Evolutionary conservation across 192 early-diverging fungal species (phyloP).

Genomic region (Rhizoclosmatium sp.): DNA sequence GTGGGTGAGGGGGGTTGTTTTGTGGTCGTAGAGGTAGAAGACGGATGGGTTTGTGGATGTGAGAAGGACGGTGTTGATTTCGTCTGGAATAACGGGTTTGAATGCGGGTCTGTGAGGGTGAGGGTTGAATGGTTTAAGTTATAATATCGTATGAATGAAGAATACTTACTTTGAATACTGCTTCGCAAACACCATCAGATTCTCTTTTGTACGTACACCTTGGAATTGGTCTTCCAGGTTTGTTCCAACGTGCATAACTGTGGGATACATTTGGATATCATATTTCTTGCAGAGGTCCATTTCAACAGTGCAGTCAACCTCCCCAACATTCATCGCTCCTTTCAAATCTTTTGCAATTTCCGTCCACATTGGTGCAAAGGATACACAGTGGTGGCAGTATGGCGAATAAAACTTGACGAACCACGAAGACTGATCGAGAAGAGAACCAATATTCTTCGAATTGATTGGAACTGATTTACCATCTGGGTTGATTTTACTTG

Average conservation of each 20-base stretch:
- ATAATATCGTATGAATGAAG: background rate
- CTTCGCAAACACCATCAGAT: conserved; percentile 60
- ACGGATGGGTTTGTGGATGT: conserved; percentile 35
- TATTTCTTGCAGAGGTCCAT: conserved; percentile 67
- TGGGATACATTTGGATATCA: conserved; percentile 85
- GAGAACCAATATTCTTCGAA: conserved; percentile 12
- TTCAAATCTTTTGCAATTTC: conserved; percentile 68
- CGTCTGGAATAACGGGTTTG: conserved; percentile 34
- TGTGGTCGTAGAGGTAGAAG: conserved; percentile 49
- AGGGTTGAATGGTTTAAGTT: background rate
- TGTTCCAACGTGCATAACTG: conserved; percentile 57
- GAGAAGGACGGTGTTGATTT: conserved; percentile 32
- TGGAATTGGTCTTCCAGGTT: conserved; percentile 54
- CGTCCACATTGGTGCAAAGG: conserved; percentile 81
- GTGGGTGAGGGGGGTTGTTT: conserved; percentile 8
- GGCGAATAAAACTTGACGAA: conserved; percentile 78
- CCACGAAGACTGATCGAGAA: conserved; percentile 13
- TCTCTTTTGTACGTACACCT: conserved; percentile 58
- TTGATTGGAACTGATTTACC: background rate
- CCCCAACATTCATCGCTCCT: conserved; percentile 80
- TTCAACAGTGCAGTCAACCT: conserved; percentile 83
- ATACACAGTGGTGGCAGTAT: conserved; percentile 89
- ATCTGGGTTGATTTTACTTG: background rate
- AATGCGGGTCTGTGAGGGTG: conserved; percentile 53
- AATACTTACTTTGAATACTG: conserved; percentile 45